Evolutionary conservation across 1,284 basidiomycete genomes (phyloP).

Genomic region (Blastosporella zonata): DNA sequence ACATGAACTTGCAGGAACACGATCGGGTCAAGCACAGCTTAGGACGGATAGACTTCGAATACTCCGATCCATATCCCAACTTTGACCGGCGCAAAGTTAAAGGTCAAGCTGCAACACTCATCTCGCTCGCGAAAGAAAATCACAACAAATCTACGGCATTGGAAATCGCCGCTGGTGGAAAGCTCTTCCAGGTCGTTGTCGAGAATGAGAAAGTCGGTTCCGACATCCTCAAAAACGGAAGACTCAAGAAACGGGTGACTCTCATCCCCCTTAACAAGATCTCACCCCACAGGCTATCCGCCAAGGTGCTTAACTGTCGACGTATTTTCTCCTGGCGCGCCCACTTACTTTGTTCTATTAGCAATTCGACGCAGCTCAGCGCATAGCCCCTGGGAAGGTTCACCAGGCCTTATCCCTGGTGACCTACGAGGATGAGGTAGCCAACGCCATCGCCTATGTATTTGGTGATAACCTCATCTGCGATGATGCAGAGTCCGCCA

Average conservation of each 20-base stretch:
- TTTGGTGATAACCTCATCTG: conserved; percentile 95
- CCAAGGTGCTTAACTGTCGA: conserved; percentile 43
- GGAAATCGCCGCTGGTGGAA: conserved; percentile 89
- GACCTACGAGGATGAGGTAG: conserved; percentile 82
- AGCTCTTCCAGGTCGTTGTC: conserved; percentile 94
- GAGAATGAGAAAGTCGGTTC: conserved; percentile 89
- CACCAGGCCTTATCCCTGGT: conserved; percentile 86
- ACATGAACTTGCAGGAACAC: conserved; percentile 48
- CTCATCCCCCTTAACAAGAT: conserved; percentile 96
- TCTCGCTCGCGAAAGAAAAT: conserved; percentile 71
- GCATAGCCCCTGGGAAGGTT: conserved; percentile 81
- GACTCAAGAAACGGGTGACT: conserved; percentile 87
- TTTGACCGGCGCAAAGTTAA: conserved; percentile 91
- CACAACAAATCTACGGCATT: conserved; percentile 85
- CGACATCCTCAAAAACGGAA: conserved; percentile 80
- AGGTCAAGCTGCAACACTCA: conserved; percentile 87
- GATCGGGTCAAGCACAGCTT: conserved; percentile 72
- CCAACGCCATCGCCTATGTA: conserved; percentile 89
- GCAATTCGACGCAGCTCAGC: conserved; percentile 77
- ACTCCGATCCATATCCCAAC: conserved; percentile 71
- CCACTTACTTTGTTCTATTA: conserved; percentile 26
- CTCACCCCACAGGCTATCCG: conserved; percentile 62
- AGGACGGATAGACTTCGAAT: conserved; percentile 81
- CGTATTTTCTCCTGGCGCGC: neutral
- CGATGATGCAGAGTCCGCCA: conserved; percentile 86